Base-by-base conservation (phyloP, 768 basidiomycete genomes). In the Xerocomus brunneocitrinus region DNA sequence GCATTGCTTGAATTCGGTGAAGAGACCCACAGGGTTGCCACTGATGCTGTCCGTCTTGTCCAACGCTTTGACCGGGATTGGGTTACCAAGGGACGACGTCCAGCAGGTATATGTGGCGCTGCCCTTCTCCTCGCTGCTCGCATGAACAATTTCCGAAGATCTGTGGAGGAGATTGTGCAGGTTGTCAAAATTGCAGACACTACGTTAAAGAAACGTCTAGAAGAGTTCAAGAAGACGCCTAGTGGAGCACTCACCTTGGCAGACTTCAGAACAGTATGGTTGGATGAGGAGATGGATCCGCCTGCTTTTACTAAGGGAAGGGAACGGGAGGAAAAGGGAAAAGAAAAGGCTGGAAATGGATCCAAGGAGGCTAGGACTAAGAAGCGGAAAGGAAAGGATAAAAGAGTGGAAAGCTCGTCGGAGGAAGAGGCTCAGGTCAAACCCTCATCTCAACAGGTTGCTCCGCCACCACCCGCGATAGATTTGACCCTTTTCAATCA, bases 101-200 rank as follows among this genome's bases (percentile, higher is more conserved):
- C 97, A 0, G 93, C 97, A 0, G 97, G 97, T 22, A 95, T 99
- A 56, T 99, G 97, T 65, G 97, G 97, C 30, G 97, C 97, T 0
- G 93, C 91, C 27, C 79, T 98, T 28, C 79, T 98, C 38, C 82
- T 99, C 14, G 97, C 97, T 0, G 97, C 94, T 31, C 84, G 97
- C 25, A 98, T 99, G 97, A 98, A 95, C 73, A 97, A 97, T 69
- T 98, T 95, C 65, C 77, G 95, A 40, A 77, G 97, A 43, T 91
- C 87, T 25, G 79, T 98, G 10, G 90, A 95, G 65, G 97, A 99
- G 70, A 89, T 99, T 44, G 94, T 98, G 19, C 97, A 99, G 66
- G 94, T 99, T 14, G 97, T 98, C 59, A 99, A 98, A 73, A 97
- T 98, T 59, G 92, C 94, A n/a, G 94, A 98, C 63, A 86, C 85